Evolutionary conservation across 805 yeast species (phyloP), one percentile per base, ranked within the genome.

Genomic region (Candida coleopterorum): DNA sequence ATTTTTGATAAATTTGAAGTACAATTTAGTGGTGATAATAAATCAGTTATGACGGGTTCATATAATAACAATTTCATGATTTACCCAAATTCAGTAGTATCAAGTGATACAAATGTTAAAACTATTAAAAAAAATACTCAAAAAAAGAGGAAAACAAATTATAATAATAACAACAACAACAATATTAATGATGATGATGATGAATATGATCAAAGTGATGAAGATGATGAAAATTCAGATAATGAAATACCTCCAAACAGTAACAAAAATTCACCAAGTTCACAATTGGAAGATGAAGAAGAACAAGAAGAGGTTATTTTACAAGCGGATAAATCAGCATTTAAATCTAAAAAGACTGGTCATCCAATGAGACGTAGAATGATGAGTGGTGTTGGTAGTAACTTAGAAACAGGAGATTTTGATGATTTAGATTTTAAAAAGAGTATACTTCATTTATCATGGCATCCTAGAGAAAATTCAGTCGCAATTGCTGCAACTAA

Each of bases 401-500:
- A 29, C 14, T 27, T 38, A n/a, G 29, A 28, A 18, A 58, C 58
- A 29, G 60, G 77, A 44, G 90, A 82, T 55, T 72, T 79, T 52
- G 88, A 81, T 53, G 75, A 79, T 47, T 85, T 89, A 47, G 97
- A 94, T 64, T 93, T 89, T 70, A 87, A 89, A 63, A 90, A 89
- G 72, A 82, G 86, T 61, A 89, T 93, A 42, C 72, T 90, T 61
- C 97, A 93, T 64, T 72, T 88, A 62, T 87, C 97, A 59, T 93
- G 99, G 98, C 98, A 93, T 70, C 98, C 99, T 45, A 73, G 71
- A 49, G 98, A 94, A 65, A 87, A 93, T 65, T 81, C 93, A 35
- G 95, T 93, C 48, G 98, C 98, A 29, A 85, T 93, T 55, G 97
- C 97, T 33, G 97, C 98, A 14, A 93, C 99, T 16, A 94, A 93